Base-by-base conservation (phyloP, 1,284 basidiomycete species). In the Neonothopanus nambi region DNA sequence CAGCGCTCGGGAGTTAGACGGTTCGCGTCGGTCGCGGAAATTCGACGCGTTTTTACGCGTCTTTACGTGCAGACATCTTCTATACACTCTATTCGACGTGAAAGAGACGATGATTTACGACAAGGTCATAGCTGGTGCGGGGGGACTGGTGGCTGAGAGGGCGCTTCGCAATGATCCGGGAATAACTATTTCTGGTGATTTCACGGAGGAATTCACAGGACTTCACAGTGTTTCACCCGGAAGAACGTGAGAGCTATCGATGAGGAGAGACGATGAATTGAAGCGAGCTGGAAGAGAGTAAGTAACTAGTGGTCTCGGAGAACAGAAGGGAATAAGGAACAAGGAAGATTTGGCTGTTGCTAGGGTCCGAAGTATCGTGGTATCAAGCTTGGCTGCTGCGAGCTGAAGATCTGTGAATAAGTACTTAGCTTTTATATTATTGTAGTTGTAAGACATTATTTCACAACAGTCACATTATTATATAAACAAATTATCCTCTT, bases 21-120 rank as follows among this genome's bases (percentile, higher is more conserved):
- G n/a, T 30, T 49, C 45, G 45, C 45, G 51, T 53, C 45, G 45
- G 42, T 46, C 28, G 24, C 24, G 20, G 28, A 13, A 33, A 15
- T 53, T 53, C 28, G 51, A 53, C 55, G 55, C 55, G 55, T 57
- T 37, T 52, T 56, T 53, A 57, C 55, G 55, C 51, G 55, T 53
- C 47, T 41, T 53, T 57, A 57, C 48, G 51, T 50, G 48, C 30
- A 33, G 9, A 8, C 3, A 33, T 8, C 30, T 33, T 8, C 4
- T n/a, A n/a, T n/a, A n/a, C n/a, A n/a, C n/a, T n/a, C n/a, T n/a
- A n/a, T n/a, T n/a, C n/a, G n/a, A n/a, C n/a, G n/a, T n/a, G n/a
- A n/a, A n/a, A n/a, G n/a, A n/a, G n/a, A n/a, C n/a, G n/a, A n/a
- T 5, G 11, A 11, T 11, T 28, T 11, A 28, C 11, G 26, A 28